Conservation (phyloP, 257 asterid species). For the Solanum acaule region DNA sequence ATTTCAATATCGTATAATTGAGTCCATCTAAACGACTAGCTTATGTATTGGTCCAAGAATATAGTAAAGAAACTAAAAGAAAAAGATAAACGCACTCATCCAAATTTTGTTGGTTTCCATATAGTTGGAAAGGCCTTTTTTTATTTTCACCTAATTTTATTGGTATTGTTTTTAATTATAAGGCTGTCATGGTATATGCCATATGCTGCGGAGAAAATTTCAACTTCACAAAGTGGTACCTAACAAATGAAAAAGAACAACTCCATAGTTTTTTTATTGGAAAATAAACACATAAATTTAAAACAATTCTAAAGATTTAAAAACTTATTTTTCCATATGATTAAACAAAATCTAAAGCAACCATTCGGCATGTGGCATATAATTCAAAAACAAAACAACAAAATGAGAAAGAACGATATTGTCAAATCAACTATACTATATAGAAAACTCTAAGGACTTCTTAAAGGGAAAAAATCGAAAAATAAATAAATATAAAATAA, state of each 20-base stretch:
- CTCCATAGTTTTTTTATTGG: neutral
- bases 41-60: neutral
- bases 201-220: neutral
- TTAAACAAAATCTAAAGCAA: neutral
- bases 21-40: neutral
- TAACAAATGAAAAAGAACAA: neutral
- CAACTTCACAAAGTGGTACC: neutral
- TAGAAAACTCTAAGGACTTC: neutral
- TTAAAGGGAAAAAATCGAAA: neutral
- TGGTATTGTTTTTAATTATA: neutral
- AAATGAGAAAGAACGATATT: neutral
- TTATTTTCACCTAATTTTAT: neutral
- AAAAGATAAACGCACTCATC: neutral
- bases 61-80: neutral
- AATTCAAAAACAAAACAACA: neutral
- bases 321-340: neutral
- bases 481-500: neutral
- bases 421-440: neutral
- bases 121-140: neutral
- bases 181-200: neutral
- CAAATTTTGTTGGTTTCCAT: neutral
- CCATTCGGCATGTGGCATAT: neutral
- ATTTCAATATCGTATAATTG: neutral
- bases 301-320: neutral
- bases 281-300: neutral